These are phyloP conservation scores for Apiotrichum brassicae DNA, from an alignment of 1,284 basidiomycete genomes.

Conservation along the genomic window DNA sequence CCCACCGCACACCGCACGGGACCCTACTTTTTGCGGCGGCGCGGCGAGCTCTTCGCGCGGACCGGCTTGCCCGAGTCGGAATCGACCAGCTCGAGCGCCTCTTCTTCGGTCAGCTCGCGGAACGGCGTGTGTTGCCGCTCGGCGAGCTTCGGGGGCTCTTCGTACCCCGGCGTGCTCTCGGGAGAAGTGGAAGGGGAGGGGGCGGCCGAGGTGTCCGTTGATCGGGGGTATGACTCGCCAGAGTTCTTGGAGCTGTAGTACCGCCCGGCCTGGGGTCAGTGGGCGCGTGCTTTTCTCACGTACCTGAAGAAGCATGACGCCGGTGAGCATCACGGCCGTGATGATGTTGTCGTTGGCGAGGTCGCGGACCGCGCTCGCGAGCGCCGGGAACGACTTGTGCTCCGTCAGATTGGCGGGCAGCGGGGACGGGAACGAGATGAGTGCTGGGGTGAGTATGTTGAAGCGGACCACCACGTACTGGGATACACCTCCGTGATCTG, in stretches of 20 bases:
- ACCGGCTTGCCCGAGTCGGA: neutral
- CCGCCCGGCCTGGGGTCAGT: slow-evolving; percentile 29
- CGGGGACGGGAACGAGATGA: slow-evolving; percentile 30
- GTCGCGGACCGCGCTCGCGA: slow-evolving; percentile 35
- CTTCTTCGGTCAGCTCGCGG: slow-evolving; percentile 39
- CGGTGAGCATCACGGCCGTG: slow-evolving; percentile 44
- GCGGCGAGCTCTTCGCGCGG: neutral
- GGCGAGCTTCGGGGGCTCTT: slow-evolving; percentile 1
- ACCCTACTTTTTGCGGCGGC: neutral
- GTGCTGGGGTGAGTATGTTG: slow-evolving; percentile 22
- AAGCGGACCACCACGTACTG: slow-evolving; percentile 19
- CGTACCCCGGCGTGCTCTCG: neutral
- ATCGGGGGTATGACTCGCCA: slow-evolving; percentile 4
- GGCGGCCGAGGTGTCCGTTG: slow-evolving; percentile 13
- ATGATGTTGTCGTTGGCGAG: slow-evolving; percentile 44
- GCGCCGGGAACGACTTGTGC: slow-evolving; percentile 30
- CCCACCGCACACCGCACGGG: neutral
- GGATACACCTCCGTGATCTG: slow-evolving; percentile 38
- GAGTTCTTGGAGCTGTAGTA: slow-evolving; percentile 31
- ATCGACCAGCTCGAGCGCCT: slow-evolving; percentile 28
- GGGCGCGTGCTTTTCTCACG: slow-evolving; percentile 1
- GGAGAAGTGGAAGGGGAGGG: neutral
- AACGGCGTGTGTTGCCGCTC: slow-evolving; percentile 32
- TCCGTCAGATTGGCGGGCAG: slow-evolving; percentile 24
- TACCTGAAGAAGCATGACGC: slow-evolving; percentile 43